Evolutionary conservation across 768 basidiomycete species (phyloP).

Genomic region (Leucogyrophana mollusca): DNA sequence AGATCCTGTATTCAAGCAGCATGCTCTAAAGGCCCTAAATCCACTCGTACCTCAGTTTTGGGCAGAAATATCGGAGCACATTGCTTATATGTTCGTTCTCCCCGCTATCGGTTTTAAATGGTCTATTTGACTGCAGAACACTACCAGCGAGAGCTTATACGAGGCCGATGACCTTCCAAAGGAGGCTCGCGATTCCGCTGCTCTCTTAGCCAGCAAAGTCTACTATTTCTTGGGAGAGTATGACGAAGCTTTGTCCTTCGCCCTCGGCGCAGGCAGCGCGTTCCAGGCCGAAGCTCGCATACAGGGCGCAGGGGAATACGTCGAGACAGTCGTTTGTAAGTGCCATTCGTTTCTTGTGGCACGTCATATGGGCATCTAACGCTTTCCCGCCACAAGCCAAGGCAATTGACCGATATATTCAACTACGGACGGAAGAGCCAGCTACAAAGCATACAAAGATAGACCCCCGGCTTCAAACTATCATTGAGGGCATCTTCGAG

Average conservation of each 20-base stretch:
- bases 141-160: slow-evolving; percentile 79
- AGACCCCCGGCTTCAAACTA: slow-evolving; percentile 74
- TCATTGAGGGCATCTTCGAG: slow-evolving; percentile 88
- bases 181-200: slow-evolving; percentile 77
- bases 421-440: slow-evolving; percentile 57
- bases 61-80: slow-evolving; percentile 97
- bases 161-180: slow-evolving; percentile 77
- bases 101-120: slow-evolving; percentile 9
- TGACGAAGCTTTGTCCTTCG: slow-evolving; percentile 94
- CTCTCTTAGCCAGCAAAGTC: slow-evolving; percentile 94
- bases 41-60: slow-evolving; percentile 91
- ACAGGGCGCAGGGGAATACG: slow-evolving; percentile 76
- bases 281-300: slow-evolving; percentile 74
- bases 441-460: slow-evolving; percentile 54
- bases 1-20: slow-evolving; percentile 82
- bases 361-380: neutral
- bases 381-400: slow-evolving; percentile 56
- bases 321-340: slow-evolving; percentile 93
- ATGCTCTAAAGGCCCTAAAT: slow-evolving; percentile 84
- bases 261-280: slow-evolving; percentile 83
- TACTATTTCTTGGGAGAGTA: slow-evolving; percentile 97
- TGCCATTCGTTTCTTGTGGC: slow-evolving; percentile 15
- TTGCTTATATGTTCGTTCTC: slow-evolving; percentile 76
- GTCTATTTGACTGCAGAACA: slow-evolving; percentile 10
- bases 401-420: slow-evolving; percentile 92